These are phyloP conservation scores for Cyclotella choctawhatcheeana DNA, from an alignment of 108 stramenopile species.

Conservation along the genomic window DNA sequence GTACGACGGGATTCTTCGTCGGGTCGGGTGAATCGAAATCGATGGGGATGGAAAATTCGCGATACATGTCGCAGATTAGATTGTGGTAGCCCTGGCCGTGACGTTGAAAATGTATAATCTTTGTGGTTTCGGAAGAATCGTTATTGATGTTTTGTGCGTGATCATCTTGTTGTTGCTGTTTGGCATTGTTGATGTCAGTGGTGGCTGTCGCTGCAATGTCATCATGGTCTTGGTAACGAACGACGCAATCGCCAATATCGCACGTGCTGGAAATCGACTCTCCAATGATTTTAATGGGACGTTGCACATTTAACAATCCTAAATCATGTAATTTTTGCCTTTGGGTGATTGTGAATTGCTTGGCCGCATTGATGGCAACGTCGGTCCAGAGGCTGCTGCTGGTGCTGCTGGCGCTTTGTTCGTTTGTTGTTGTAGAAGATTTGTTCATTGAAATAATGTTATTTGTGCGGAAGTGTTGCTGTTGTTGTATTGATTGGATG, in stretches of 20 bases:
- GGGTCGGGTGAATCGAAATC: constrained; percentile 58
- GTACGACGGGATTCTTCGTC: constrained; percentile 54
- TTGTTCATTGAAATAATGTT: background rate
- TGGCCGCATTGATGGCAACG: constrained; percentile 45
- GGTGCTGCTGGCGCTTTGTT: too few relatives aligned
- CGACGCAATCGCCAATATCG: constrained; percentile 19
- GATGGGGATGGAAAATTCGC: constrained; percentile 44
- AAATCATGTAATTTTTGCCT: constrained; percentile 36
- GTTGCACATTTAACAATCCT: constrained; percentile 38
- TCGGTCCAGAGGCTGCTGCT: constrained; percentile 17
- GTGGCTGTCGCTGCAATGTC: background rate
- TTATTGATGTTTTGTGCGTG: background rate
- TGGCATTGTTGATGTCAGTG: too few relatives aligned
- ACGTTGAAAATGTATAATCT: constrained; percentile 73
- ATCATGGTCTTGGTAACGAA: background rate
- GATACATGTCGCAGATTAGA: constrained; percentile 58
- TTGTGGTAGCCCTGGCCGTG: constrained; percentile 74
- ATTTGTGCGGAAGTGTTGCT: too few relatives aligned
- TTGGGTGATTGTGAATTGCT: constrained; percentile 40
- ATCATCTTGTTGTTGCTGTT: too few relatives aligned
- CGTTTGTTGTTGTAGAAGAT: constrained; percentile 3
- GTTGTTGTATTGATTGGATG: background rate
- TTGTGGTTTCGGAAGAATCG: constrained; percentile 25
- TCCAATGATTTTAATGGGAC: constrained; percentile 38
- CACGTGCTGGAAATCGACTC: background rate